Evolutionary conservation across 2,329 filamentous ascomycete species (phyloP).

Genomic region (Colletotrichum lini): DNA sequence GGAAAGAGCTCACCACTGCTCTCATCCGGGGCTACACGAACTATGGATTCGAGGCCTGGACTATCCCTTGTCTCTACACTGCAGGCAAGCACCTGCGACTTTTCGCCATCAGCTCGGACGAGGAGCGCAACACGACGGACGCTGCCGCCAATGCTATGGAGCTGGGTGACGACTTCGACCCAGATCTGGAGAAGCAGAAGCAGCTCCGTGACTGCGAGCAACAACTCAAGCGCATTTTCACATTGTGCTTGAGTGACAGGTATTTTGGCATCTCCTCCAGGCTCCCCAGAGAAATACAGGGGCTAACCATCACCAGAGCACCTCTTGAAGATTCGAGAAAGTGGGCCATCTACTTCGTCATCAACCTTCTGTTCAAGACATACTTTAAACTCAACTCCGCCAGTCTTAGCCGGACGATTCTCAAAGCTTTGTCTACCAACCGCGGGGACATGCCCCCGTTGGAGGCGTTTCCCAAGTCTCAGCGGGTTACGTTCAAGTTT

Average conservation of each 20-base stretch:
- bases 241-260: conserved; percentile 90
- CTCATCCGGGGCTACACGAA: conserved; percentile 87
- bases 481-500: conserved; percentile 96
- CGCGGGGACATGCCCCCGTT: conserved; percentile 85
- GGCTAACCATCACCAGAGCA: conserved; percentile 67
- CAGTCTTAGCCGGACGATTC: conserved; percentile 89
- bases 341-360: conserved; percentile 97
- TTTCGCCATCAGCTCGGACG: conserved; percentile 93
- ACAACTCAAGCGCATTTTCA: conserved; percentile 92
- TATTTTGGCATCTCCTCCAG: conserved; percentile 54
- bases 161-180: conserved; percentile 84
- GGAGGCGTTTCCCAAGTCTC: conserved; percentile 85
- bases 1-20: conserved; percentile 86
- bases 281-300: conserved; percentile 30
- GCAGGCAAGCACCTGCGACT: conserved; percentile 88
- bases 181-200: conserved; percentile 82
- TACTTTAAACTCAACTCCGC: conserved; percentile 97
- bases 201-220: conserved; percentile 92
- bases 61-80: conserved; percentile 89
- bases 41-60: conserved; percentile 87
- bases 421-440: conserved; percentile 86
- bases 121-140: conserved; percentile 65
- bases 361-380: conserved; percentile 97
- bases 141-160: conserved; percentile 56
- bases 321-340: conserved; percentile 91